Percentiles rank a stretch among this genome's conserved stretches.
Conservation (phyloP, 176 grass and related monocot species). For the Zea luxurians region DNA sequence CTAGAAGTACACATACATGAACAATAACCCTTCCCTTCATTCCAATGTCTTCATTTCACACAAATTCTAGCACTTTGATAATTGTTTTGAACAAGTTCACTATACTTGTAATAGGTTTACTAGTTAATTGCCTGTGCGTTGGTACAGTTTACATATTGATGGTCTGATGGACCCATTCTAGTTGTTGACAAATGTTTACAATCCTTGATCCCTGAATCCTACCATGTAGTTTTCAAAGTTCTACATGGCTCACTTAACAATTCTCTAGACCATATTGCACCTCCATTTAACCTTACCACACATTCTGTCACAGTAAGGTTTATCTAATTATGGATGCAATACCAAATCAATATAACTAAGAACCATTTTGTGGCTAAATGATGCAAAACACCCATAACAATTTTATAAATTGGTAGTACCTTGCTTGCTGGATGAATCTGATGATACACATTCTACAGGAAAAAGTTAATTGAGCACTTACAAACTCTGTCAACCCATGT, state of each 20-base stretch:
- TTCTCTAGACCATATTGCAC: neutral
- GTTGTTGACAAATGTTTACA: neutral
- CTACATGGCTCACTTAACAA: neutral
- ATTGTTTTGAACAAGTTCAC: too few relatives aligned
- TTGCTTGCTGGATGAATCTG: neutral
- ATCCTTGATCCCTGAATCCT: neutral
- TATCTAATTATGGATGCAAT: neutral
- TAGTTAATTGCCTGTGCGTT: too few relatives aligned
- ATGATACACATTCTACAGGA: neutral
- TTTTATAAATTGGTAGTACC: neutral
- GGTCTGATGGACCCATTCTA: neutral
- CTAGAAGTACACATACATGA: too few relatives aligned
- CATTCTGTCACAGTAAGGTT: neutral
- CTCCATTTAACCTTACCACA: neutral
- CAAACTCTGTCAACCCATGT: constrained; percentile 17
- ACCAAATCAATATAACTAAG: neutral
- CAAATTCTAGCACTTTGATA: too few relatives aligned
- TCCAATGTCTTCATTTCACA: too few relatives aligned
- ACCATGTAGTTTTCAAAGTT: neutral
- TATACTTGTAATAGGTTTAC: too few relatives aligned
- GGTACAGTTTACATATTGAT: neutral
- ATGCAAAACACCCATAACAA: neutral
- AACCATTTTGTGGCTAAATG: neutral
- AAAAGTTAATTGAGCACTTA: neutral
- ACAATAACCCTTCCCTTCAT: too few relatives aligned